Percentiles rank a stretch among this genome's conserved stretches.
phyloP scores from a whole-genome alignment of 768 basidiomycete species.

The Clavulina sp. region DNA sequence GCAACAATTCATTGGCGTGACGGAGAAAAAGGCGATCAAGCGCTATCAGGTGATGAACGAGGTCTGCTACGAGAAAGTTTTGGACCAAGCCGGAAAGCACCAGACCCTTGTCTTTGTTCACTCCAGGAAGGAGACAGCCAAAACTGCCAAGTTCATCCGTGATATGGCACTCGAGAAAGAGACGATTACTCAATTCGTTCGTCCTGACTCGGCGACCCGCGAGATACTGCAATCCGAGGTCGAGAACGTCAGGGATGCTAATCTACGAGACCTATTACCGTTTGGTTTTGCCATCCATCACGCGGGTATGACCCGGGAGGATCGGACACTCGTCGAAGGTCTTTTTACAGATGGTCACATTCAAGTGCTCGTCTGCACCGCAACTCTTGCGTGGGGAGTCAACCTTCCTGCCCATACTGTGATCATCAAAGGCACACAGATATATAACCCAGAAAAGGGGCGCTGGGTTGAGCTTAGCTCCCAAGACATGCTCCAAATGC shows the following conservation, averaged over 20 bases:
- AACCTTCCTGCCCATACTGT: slow-evolving; percentile 95
- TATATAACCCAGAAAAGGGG: slow-evolving; percentile 98
- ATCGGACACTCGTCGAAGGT: slow-evolving; percentile 83
- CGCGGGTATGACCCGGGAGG: slow-evolving; percentile 86
- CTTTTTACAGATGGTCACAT: slow-evolving; percentile 83
- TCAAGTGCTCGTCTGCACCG: slow-evolving; percentile 91
- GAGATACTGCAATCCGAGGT: slow-evolving; percentile 81
- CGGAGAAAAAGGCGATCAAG: slow-evolving; percentile 99
- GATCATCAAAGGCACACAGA: slow-evolving; percentile 99
- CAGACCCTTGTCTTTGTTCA: slow-evolving; percentile 95
- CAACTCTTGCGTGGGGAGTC: slow-evolving; percentile 98
- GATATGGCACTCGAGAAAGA: slow-evolving; percentile 95
- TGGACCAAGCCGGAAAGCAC: slow-evolving; percentile 80
- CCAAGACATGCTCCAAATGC: slow-evolving; percentile 97
- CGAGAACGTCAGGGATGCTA: slow-evolving; percentile 60
- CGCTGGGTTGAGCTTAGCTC: slow-evolving; percentile 90
- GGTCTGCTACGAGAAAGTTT: slow-evolving; percentile 96
- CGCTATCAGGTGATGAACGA: slow-evolving; percentile 97
- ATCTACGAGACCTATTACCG: slow-evolving; percentile 76
- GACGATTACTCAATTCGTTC: slow-evolving; percentile 90
- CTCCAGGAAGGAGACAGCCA: slow-evolving; percentile 94
- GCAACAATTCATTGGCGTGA: slow-evolving; percentile 93
- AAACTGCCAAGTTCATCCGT: slow-evolving; percentile 85
- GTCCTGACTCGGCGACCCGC: slow-evolving; percentile 76
- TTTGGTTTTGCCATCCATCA: slow-evolving; percentile 98